Base-by-base conservation (phyloP, 176 grass and related monocot species). In the Oropetium thomaeum region DNA sequence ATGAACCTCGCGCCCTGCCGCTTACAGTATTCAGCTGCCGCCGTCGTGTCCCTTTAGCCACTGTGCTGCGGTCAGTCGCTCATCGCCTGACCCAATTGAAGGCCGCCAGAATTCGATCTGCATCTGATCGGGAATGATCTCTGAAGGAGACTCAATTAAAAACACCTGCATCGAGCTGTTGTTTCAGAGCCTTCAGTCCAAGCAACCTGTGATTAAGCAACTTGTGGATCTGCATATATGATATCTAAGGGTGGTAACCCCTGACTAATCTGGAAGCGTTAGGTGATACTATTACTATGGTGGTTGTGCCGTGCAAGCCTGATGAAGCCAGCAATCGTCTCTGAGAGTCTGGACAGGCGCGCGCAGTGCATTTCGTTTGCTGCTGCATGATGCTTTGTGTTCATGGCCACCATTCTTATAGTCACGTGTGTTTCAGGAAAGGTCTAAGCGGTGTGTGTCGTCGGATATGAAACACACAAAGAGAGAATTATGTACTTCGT, bases 1-100 rank as follows among this genome's bases (percentile, higher is more conserved):
- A 47, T 48, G 73, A 33, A 76, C 29, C 58, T 63, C 58, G 30
- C 17, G n/a, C n/a, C n/a, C n/a, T n/a, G n/a, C n/a, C n/a, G n/a
- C 22, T 7, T 22, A 17, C 15, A 31, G 10, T 19, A 23, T 37
- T 41, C 73, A 42, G 73, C 73, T 23, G 27, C 57, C 57, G 73
- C 57, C 73, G 39, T 30, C 73, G 58, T 76, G 73, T 76, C 58
- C 73, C 41, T 29, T 8, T 58, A 41, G 31, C 29, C 41, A 76
- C 58, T 76, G 58, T 76, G 58, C 58, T 35, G 58, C 41, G 57
- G 73, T 75, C 41, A 63, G 73, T 40, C 20, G 8, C 4, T 19
- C 4, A n/a, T 63, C 12, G 29, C 58, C 1, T 76, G 73, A 42
- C 29, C 73, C 41, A 76, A 76, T 62, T 13, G 58, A 44, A 48